Conservation (phyloP, 1,284 basidiomycete genomes). For the Tilletia setariae region DNA sequence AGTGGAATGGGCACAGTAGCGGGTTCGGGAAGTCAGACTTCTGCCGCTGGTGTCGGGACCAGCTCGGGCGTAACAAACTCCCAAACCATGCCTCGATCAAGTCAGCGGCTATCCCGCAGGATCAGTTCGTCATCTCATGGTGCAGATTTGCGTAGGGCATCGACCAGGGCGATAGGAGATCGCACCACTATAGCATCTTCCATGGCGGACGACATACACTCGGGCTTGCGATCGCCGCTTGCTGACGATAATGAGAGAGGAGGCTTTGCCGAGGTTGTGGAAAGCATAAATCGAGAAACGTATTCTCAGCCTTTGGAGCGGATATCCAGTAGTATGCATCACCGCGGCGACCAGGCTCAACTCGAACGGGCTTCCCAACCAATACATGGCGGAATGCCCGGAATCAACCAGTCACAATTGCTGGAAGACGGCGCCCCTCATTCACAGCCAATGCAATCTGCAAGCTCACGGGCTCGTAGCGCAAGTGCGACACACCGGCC, state of each 20-base stretch:
- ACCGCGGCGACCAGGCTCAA: neutral
- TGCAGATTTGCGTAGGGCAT: neutral
- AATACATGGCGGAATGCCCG: neutral
- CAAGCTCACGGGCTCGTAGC: neutral
- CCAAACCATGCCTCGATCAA: neutral
- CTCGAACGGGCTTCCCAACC: neutral
- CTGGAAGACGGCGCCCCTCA: neutral
- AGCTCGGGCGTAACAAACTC: neutral
- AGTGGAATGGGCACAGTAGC: neutral
- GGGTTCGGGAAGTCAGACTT: neutral
- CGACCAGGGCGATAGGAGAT: neutral
- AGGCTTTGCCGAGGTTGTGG: slow-evolving; percentile 8
- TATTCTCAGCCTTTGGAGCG: neutral
- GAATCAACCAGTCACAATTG: neutral
- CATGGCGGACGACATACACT: neutral
- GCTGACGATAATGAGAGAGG: neutral
- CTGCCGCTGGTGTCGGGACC: neutral
- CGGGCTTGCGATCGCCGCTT: neutral
- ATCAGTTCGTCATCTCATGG: slow-evolving; percentile 10
- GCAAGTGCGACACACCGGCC: slow-evolving; percentile 1
- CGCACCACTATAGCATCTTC: neutral
- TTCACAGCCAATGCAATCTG: neutral
- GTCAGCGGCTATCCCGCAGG: neutral
- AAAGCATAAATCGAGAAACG: slow-evolving; percentile 6
- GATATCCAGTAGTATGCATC: too few relatives aligned